phyloP scores from a whole-genome alignment of 345 rosid genomes.

The Moricandia moricandioides region DNA sequence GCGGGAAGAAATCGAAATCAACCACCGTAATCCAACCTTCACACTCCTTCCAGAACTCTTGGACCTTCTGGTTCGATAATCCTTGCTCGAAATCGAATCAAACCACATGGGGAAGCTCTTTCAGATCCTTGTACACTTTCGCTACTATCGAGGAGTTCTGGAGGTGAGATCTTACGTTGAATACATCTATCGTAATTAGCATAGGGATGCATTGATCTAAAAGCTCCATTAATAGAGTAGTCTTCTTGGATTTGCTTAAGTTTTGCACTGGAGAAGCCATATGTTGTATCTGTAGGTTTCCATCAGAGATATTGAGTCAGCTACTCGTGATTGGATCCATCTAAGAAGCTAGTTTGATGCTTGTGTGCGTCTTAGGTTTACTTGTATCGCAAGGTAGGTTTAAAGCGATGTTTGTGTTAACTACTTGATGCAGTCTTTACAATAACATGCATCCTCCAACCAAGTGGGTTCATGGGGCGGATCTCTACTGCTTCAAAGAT shows the following conservation, averaged over 20 bases:
- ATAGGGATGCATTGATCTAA: too few species aligned
- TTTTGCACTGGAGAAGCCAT: neutral
- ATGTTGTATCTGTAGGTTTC: neutral
- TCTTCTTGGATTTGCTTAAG: neutral
- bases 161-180: slow-evolving; percentile 46
- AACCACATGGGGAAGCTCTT: slow-evolving; percentile 68
- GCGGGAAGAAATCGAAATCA: slow-evolving; percentile 35
- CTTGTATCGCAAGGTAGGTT: neutral
- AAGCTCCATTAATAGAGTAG: too few species aligned
- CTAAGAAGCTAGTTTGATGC: neutral
- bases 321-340: slow-evolving; percentile 3
- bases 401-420: neutral
- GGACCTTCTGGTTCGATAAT: slow-evolving; percentile 94
- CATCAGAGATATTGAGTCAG: neutral
- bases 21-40: slow-evolving; percentile 27
- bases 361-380: neutral
- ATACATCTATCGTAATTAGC: neutral
- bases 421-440: slow-evolving; percentile 53
- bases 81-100: slow-evolving; percentile 56
- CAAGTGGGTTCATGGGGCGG: slow-evolving; percentile 57
- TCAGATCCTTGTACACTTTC: slow-evolving; percentile 70
- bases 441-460: slow-evolving; percentile 76
- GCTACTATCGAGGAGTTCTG: slow-evolving; percentile 74
- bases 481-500: slow-evolving; percentile 79
- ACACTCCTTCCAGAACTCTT: slow-evolving; percentile 64